Percentiles rank a stretch among this genome's conserved stretches.
Evolutionary conservation across 257 asterid species (phyloP).

Genomic region (Primulina eburnea): DNA sequence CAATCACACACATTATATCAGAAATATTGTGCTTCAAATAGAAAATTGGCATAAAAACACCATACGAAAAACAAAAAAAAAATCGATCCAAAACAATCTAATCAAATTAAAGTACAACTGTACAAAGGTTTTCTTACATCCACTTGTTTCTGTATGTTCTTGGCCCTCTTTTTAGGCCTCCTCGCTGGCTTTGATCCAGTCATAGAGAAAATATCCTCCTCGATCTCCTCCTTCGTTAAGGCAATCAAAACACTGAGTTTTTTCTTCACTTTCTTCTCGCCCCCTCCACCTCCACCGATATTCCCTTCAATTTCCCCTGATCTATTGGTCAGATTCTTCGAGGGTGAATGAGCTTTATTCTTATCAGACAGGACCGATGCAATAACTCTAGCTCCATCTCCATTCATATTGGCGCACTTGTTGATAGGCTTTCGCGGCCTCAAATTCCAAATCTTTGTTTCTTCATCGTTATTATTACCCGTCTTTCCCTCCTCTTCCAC

Average conservation of each 20-base stretch:
- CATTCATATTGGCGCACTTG: constrained; percentile 35
- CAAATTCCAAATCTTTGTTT: constrained; percentile 54
- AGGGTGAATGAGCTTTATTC: constrained; percentile 41
- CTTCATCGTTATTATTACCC: constrained; percentile 34
- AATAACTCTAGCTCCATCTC: constrained; percentile 28
- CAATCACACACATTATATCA: constrained; percentile 13
- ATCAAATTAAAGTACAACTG: not conserved
- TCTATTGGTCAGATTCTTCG: constrained; percentile 34
- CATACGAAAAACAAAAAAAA: not conserved
- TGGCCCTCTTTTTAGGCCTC: constrained; percentile 63
- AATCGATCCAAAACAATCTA: not conserved
- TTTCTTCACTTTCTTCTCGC: constrained; percentile 34
- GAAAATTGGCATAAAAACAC: not conserved
- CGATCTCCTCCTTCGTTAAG: constrained; percentile 52
- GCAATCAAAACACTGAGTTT: constrained; percentile 34
- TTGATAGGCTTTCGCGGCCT: constrained; percentile 50
- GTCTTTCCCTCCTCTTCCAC: constrained; percentile 32
- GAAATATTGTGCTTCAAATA: not conserved
- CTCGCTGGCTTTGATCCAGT: constrained; percentile 56
- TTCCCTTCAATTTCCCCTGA: constrained; percentile 25
- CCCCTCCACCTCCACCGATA: not conserved
- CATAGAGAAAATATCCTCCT: constrained; percentile 51
- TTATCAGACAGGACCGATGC: constrained; percentile 25
- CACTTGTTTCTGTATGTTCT: constrained; percentile 42
- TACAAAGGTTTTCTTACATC: constrained; percentile 39